These are phyloP conservation scores for Ophiostoma australiae DNA, from an alignment of 2,329 filamentous ascomycete genomes.

Conservation along the genomic window DNA sequence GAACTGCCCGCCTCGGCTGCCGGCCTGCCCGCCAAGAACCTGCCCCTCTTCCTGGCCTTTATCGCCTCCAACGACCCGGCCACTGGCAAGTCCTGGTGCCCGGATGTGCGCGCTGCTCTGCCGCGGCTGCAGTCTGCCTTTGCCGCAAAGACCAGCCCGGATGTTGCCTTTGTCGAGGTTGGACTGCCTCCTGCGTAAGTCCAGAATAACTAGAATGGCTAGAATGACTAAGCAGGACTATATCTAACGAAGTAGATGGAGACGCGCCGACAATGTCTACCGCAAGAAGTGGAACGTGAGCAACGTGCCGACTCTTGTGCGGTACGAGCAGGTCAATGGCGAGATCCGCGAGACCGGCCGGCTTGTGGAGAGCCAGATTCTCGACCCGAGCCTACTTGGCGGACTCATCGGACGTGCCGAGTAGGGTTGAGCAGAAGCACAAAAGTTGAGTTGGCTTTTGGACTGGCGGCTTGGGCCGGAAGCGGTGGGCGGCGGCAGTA, in stretches of 20 bases:
- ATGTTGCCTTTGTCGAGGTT: background rate
- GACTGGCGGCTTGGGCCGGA: background rate
- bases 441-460: background rate
- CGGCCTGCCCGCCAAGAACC: conserved; percentile 2
- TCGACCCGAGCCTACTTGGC: background rate
- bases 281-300: conserved; percentile 7
- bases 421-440: background rate
- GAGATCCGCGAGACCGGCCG: conserved; percentile 3
- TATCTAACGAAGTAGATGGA: background rate
- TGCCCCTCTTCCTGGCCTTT: conserved; percentile 4
- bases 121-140: conserved; percentile 2
- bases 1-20: conserved; percentile 10
- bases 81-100: conserved; percentile 13
- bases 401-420: background rate
- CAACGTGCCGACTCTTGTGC: conserved; percentile 7
- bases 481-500: background rate
- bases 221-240: background rate
- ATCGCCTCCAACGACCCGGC: conserved; percentile 13
- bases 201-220: background rate
- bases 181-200: conserved; percentile 3
- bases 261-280: background rate
- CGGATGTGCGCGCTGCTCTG: background rate
- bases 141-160: conserved; percentile 2
- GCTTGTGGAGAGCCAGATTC: background rate
- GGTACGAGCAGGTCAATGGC: background rate